Evolutionary conservation across 2,329 filamentous ascomycete genomes (phyloP).

Genomic region (Aureobasidium mangrovei): DNA sequence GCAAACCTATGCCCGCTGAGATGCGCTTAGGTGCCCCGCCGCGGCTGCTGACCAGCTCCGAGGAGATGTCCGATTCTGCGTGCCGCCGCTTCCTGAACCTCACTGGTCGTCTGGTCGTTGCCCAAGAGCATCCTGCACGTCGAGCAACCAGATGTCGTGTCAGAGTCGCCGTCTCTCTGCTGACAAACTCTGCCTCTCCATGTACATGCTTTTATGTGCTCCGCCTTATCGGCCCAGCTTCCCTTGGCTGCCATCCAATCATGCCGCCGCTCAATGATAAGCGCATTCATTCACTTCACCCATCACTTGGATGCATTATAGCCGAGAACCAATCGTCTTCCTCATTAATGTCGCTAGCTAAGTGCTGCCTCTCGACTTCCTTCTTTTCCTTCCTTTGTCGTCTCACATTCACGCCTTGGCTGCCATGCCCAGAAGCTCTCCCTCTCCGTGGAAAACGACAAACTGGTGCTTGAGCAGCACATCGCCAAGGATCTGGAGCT

Average conservation of each 20-base stretch:
- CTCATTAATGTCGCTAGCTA: constrained; percentile 8
- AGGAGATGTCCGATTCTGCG: background rate
- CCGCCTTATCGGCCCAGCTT: constrained; percentile 1
- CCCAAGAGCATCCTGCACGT: background rate
- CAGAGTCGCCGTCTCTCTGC: background rate
- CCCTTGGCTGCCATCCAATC: constrained; percentile 1
- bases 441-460: constrained; percentile 49
- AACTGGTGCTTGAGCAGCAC: constrained; percentile 52
- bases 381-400: background rate
- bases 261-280: background rate
- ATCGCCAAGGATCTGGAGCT: constrained; percentile 56
- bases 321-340: background rate
- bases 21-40: background rate
- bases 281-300: background rate
- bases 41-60: background rate
- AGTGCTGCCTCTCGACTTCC: background rate
- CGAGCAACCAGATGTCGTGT: background rate
- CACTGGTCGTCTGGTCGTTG: background rate
- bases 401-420: constrained; percentile 4
- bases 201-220: constrained; percentile 1
- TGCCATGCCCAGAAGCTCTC: constrained; percentile 21
- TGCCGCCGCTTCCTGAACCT: background rate
- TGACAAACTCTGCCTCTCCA: constrained; percentile 2
- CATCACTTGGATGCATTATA: background rate
- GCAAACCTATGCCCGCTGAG: background rate